Evolutionary conservation across 2,329 filamentous ascomycete genomes (phyloP).

Genomic region (Fusarium brevicatenulatum): DNA sequence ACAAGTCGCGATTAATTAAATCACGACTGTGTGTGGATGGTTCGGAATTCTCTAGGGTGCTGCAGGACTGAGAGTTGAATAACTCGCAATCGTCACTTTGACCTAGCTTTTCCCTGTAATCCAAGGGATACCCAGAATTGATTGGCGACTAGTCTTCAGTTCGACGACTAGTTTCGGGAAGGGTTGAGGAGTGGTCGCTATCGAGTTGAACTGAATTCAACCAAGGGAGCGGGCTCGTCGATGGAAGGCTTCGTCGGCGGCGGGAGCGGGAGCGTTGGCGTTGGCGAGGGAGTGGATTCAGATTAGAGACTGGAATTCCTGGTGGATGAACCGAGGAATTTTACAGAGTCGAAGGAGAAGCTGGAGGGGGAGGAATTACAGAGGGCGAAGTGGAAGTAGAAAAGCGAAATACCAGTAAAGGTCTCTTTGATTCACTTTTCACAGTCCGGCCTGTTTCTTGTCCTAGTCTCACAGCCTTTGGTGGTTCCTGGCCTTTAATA

Average conservation of each 20-base stretch:
- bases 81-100: slow-evolving; percentile 31
- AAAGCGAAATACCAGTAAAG: slow-evolving; percentile 55
- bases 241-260: slow-evolving; percentile 36
- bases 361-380: slow-evolving; percentile 31
- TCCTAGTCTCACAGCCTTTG: slow-evolving; percentile 44
- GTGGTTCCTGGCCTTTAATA: slow-evolving; percentile 45
- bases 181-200: slow-evolving; percentile 47
- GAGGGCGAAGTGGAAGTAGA: slow-evolving; percentile 36
- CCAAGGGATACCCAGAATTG: slow-evolving; percentile 52
- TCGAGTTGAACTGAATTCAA: slow-evolving; percentile 30
- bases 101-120: slow-evolving; percentile 15
- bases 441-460: slow-evolving; percentile 38
- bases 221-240: slow-evolving; percentile 47
- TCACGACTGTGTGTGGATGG: slow-evolving; percentile 8
- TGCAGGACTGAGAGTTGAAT: slow-evolving; percentile 17
- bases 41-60: slow-evolving; percentile 13
- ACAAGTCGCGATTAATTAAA: slow-evolving; percentile 13
- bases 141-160: slow-evolving; percentile 34
- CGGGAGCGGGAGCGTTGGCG: slow-evolving; percentile 24
- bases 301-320: slow-evolving; percentile 51
- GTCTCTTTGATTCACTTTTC: slow-evolving; percentile 49
- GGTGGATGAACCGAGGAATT: slow-evolving; percentile 57
- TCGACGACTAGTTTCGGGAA: slow-evolving; percentile 48
- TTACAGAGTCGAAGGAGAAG: slow-evolving; percentile 36
- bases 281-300: slow-evolving; percentile 37